phyloP scores from a whole-genome alignment of 768 basidiomycete species.

The Kwoniella sp. region DNA sequence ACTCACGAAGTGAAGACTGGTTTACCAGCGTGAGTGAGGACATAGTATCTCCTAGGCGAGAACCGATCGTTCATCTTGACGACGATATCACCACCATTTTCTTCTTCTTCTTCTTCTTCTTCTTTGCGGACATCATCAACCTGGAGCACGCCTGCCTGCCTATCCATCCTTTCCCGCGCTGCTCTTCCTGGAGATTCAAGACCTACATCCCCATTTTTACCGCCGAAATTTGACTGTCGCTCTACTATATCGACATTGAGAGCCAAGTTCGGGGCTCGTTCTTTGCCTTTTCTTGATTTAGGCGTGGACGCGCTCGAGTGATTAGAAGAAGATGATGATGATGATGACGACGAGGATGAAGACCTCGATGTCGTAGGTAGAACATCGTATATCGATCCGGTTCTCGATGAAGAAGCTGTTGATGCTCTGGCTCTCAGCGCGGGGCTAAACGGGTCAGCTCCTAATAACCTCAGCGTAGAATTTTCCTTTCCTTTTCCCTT shows the following conservation, averaged over 20 bases:
- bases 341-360: background rate
- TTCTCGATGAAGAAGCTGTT: slow-evolving; percentile 5
- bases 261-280: slow-evolving; percentile 14
- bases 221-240: too few relatives aligned
- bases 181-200: too few relatives aligned
- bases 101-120: too few relatives aligned
- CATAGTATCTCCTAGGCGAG: slow-evolving; percentile 72
- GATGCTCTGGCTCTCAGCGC: slow-evolving; percentile 4
- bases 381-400: slow-evolving; percentile 7
- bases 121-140: too few relatives aligned
- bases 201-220: too few relatives aligned
- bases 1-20: slow-evolving; percentile 88
- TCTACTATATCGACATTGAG: too few relatives aligned
- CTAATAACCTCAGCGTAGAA: background rate
- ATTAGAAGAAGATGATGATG: background rate
- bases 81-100: too few relatives aligned
- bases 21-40: slow-evolving; percentile 93
- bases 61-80: background rate
- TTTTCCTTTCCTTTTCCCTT: background rate
- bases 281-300: slow-evolving; percentile 34
- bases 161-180: too few relatives aligned
- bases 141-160: too few relatives aligned
- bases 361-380: background rate
- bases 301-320: background rate
- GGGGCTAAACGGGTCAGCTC: background rate